Base-by-base conservation (phyloP, 2,329 filamentous ascomycete genomes). In the Talaromyces sp. region DNA sequence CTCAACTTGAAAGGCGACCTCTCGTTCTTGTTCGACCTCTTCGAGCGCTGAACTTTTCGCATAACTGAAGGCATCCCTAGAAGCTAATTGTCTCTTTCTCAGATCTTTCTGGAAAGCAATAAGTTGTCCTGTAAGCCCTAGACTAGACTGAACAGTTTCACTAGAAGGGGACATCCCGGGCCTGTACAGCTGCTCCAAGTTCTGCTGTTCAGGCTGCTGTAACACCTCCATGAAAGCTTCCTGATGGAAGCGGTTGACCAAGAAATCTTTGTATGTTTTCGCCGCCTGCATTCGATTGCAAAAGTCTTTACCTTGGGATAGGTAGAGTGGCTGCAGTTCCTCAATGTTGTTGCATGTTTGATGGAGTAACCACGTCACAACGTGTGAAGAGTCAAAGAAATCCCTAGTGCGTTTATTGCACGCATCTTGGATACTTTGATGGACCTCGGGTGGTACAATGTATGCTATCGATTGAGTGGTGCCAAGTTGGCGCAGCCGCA, bases 291-390 rank as follows among this genome's bases (percentile, higher is more conserved):
- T 81, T 1, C 87, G 82, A 0, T 80, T 79, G 65, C 87, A 87
- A 67, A 86, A 90, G 66, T 90, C 85, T 0, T 77, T 72, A 0
- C 88, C 87, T 70, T 91, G 88, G 0, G 86, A 79, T 3, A 82
- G 78, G 67, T 88, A 87, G 0, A 91, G 76, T 0, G 83, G 79
- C 57, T 85, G 83, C 0, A 90, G 72, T 37, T 88, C 83, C 65
- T 88, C 85, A 22, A 86, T 88, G 0, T 76, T 81, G 8, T 77
- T 73, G 65, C 88, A 91, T 0, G 87, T 89, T 62, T 90, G 85
- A 52, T 88, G 81, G 0, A 91, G 78, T 0, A 90, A 79, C 88
- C 88, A 90, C 3, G 72, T 70, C 0, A 90, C 75, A 10, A 88
- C 83, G 63, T 87, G 80, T 2, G 72, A 71, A 0, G 85, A 87